Evolutionary conservation across 306 rosid genomes (phyloP).

Genomic region (Vachellia pachyceras): DNA sequence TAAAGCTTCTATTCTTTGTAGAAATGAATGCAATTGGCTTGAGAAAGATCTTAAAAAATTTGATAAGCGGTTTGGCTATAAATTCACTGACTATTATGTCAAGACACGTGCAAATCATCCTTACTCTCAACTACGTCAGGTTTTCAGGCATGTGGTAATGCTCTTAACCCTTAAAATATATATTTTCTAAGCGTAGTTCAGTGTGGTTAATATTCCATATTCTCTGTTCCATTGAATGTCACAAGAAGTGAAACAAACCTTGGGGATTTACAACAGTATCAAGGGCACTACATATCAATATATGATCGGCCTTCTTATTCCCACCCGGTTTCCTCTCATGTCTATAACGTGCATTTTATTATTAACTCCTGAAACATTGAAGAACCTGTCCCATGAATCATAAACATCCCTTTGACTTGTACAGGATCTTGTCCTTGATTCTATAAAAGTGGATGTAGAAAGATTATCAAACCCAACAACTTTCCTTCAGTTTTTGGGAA

Average conservation of each 20-base stretch:
- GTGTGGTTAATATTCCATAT: background rate
- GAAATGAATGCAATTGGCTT: too few relatives aligned
- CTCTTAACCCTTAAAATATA: background rate
- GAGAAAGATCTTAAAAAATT: too few relatives aligned
- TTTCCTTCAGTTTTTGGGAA: too few relatives aligned
- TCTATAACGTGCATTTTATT: background rate
- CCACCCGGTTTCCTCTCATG: conserved; percentile 58
- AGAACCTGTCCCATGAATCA: background rate
- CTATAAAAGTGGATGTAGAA: too few relatives aligned
- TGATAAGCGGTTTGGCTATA: too few relatives aligned
- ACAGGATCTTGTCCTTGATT: too few relatives aligned
- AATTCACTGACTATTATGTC: too few relatives aligned
- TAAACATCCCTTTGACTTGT: conserved; percentile 4
- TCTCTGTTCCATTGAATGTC: background rate
- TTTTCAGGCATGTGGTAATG: too few relatives aligned
- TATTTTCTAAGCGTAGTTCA: conserved; percentile 1
- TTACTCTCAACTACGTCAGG: too few relatives aligned
- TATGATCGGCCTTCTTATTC: conserved; percentile 82
- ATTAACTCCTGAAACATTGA: background rate
- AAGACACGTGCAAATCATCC: too few relatives aligned
- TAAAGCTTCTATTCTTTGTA: conserved; percentile 82
- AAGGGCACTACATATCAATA: conserved; percentile 87
- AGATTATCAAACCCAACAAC: too few relatives aligned
- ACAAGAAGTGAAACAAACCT: conserved; percentile 53
- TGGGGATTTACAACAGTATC: conserved; percentile 59